Evolutionary conservation across 164 flowering plant species (phyloP).

Genomic region (Buxus sempervirens): DNA sequence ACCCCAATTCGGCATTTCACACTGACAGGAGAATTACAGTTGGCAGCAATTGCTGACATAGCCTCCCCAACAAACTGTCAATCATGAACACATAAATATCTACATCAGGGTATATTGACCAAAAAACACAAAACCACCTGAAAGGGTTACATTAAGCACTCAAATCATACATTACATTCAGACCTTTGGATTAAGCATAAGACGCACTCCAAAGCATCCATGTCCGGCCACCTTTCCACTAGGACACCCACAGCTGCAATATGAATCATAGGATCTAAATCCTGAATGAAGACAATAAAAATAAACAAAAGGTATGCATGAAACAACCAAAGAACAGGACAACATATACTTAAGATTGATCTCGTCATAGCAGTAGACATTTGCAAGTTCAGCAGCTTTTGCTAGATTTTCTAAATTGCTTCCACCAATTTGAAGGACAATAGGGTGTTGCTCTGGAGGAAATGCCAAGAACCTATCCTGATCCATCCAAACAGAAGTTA

Average conservation of each 20-base stretch:
- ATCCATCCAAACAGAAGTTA: slow-evolving; percentile 18
- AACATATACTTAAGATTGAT: slow-evolving; percentile 82
- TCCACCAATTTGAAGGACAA: slow-evolving; percentile 96
- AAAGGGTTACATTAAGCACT: background rate
- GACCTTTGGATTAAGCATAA: slow-evolving; percentile 96
- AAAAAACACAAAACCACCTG: slow-evolving; percentile 8
- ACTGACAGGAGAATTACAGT: slow-evolving; percentile 81
- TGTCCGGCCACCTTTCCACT: slow-evolving; percentile 93
- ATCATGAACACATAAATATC: slow-evolving; percentile 36
- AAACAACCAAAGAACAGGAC: slow-evolving; percentile 3
- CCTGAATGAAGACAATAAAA: background rate
- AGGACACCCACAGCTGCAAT: slow-evolving; percentile 92
- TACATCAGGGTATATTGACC: slow-evolving; percentile 30
- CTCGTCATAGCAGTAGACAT: slow-evolving; percentile 78
- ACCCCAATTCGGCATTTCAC: slow-evolving; percentile 97
- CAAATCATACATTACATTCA: slow-evolving; percentile 4
- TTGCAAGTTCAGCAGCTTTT: slow-evolving; percentile 84
- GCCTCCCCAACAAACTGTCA: slow-evolving; percentile 96
- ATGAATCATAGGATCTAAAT: slow-evolving; percentile 6
- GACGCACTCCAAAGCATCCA: slow-evolving; percentile 93
- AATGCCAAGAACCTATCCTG: slow-evolving; percentile 96
- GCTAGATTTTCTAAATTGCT: slow-evolving; percentile 78
- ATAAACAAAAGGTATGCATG: background rate
- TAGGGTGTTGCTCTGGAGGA: slow-evolving; percentile 86
- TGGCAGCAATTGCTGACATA: slow-evolving; percentile 90